These are phyloP conservation scores for Flaveria sonorensis DNA, from an alignment of 129 eudicot genomes.

Conservation along the genomic window DNA sequence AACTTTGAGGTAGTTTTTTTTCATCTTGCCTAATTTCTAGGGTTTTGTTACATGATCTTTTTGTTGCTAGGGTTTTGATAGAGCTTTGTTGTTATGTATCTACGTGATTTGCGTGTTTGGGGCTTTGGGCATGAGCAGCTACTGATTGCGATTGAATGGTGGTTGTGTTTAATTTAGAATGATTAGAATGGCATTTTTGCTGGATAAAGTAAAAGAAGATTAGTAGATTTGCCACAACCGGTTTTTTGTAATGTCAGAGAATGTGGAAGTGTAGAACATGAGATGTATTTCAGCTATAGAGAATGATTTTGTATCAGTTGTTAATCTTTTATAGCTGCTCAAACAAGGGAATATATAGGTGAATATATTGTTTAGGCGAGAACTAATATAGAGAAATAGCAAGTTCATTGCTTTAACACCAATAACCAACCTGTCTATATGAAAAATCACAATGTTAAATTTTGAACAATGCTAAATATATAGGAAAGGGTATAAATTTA, in stretches of 20 bases:
- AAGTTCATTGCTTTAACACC: no score
- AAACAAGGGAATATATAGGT: no score
- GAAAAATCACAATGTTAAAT: constrained; percentile 1
- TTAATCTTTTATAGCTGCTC: no score
- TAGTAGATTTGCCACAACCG: no score
- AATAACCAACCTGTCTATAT: neutral
- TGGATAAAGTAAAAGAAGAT: neutral
- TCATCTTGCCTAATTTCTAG: constrained; percentile 26
- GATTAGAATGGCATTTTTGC: neutral
- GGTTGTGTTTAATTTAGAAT: neutral
- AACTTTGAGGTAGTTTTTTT: constrained; percentile 52
- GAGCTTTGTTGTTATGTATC: constrained; percentile 14
- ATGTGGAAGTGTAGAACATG: no score
- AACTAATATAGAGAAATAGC: no score
- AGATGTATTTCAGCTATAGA: no score
- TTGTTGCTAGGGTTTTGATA: constrained; percentile 13
- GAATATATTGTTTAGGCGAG: no score
- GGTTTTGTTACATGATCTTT: constrained; percentile 23
- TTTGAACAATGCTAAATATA: neutral
- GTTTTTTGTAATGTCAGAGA: no score
- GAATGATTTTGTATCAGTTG: no score
- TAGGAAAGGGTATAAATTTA: neutral
- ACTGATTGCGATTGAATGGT: neutral
- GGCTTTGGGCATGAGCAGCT: neutral
- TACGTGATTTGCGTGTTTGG: neutral